A percentile compares a stretch with the other conserved stretches of the same genome.
These are phyloP conservation scores for Cyclospora cayetanensis DNA, from an alignment of 169 alveolate species.

Conservation along the genomic window DNA sequence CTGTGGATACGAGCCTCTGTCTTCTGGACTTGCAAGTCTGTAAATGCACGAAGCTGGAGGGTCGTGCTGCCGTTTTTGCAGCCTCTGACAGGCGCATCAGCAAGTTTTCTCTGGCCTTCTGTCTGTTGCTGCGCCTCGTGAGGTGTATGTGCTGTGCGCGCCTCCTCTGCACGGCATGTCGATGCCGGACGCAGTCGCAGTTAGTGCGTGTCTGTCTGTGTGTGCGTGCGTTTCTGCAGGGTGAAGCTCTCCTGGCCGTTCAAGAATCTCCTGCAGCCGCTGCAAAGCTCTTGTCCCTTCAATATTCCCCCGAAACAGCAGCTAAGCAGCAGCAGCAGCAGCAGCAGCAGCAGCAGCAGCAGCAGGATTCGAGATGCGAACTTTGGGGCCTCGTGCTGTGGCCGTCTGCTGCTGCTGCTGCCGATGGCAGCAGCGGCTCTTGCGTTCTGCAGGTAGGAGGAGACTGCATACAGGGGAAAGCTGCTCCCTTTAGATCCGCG, in stretches of 20 bases:
- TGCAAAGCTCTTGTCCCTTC: constrained; percentile 8
- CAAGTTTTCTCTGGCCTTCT: not conserved
- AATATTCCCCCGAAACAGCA: not conserved
- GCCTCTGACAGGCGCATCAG: not conserved
- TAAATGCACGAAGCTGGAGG: not conserved
- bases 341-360: constrained; percentile 40
- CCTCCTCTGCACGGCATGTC: not conserved
- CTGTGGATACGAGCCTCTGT: not conserved
- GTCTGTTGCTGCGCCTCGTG: not conserved
- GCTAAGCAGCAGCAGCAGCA: not conserved
- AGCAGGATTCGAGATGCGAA: not conserved
- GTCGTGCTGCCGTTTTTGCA: not conserved
- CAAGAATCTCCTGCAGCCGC: constrained; percentile 19
- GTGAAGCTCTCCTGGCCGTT: constrained; percentile 38
- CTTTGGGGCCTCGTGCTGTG: constrained; percentile 28
- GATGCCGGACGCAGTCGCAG: too few relatives aligned
- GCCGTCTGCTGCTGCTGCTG: constrained; percentile 63
- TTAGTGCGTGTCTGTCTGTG: not conserved
- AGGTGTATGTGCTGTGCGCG: not conserved
- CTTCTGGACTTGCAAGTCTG: constrained; percentile 28
- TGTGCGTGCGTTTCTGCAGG: not conserved
- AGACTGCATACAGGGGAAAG: constrained; percentile 23
- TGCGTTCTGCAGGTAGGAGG: constrained; percentile 33
- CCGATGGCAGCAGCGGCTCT: constrained; percentile 29
- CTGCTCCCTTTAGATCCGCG: constrained; percentile 14